Evolutionary conservation across 2,329 filamentous ascomycete genomes (phyloP).

Genomic region (Colletotrichum liaoningense): DNA sequence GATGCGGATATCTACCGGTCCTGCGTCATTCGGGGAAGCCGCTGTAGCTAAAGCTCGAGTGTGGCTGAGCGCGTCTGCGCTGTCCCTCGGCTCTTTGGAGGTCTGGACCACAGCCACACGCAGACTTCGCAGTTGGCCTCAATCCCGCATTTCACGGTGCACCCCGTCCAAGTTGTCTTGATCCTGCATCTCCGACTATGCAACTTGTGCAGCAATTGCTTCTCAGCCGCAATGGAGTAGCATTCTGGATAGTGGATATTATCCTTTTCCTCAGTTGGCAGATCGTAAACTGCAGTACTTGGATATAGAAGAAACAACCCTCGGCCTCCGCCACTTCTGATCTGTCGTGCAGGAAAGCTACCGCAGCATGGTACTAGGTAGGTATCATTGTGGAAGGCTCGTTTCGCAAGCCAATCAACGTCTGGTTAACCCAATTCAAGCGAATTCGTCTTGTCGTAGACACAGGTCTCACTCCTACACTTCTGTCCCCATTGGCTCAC

Average conservation of each 20-base stretch:
- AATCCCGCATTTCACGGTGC: not conserved
- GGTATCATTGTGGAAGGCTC: not conserved
- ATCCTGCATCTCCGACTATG: not conserved
- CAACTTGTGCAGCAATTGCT: not conserved
- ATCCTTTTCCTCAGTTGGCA: not conserved
- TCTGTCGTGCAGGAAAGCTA: too few species aligned
- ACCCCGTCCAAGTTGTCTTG: not conserved
- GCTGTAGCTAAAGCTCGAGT: conserved; percentile 1
- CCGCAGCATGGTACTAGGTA: not conserved
- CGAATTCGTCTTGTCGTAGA: not conserved
- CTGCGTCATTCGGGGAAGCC: conserved; percentile 28
- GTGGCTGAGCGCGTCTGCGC: conserved; percentile 5
- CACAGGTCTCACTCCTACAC: not conserved
- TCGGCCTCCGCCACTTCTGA: too few species aligned
- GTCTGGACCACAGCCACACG: not conserved
- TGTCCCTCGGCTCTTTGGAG: not conserved
- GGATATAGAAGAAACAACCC: not conserved
- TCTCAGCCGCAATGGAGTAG: not conserved
- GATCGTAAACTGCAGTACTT: not conserved
- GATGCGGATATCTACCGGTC: not conserved
- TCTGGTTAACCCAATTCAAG: not conserved
- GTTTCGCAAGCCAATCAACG: not conserved
- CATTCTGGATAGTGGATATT: not conserved
- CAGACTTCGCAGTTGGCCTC: not conserved
- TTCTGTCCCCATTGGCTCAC: not conserved